Evolutionary conservation across 352 stramenopile species (phyloP).

Genomic region (Phytopythium delawarense): DNA sequence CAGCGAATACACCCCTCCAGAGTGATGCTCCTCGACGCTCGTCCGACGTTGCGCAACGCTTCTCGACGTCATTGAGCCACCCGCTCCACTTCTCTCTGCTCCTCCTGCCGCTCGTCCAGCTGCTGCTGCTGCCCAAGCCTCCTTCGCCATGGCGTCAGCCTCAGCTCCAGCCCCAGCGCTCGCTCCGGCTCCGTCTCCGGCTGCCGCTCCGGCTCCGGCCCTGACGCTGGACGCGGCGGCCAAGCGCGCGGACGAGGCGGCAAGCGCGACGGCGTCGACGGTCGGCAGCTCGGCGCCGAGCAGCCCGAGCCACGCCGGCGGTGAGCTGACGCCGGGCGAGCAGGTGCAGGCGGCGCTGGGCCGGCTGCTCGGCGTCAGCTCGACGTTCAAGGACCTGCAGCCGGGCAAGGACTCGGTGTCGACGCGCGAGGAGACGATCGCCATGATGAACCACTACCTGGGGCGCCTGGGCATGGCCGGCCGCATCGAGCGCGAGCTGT

Average conservation of each 20-base stretch:
- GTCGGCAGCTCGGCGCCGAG: slow-evolving; percentile 10
- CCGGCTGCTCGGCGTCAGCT: slow-evolving; percentile 56
- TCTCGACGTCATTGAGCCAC: not conserved
- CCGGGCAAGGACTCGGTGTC: slow-evolving; percentile 63
- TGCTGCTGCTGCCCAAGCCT: not conserved
- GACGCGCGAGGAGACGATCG: slow-evolving; percentile 70
- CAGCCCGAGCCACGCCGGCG: slow-evolving; percentile 14
- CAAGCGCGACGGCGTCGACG: slow-evolving; percentile 13
- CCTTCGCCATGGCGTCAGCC: not conserved
- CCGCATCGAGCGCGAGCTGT: slow-evolving; percentile 44
- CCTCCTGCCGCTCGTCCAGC: not conserved
- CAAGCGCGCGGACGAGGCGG: slow-evolving; percentile 12
- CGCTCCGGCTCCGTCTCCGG: too few species aligned
- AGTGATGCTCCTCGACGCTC: slow-evolving; percentile 1
- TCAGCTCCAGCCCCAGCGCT: too few species aligned
- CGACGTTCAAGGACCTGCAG: slow-evolving; percentile 63
- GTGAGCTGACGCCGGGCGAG: slow-evolving; percentile 10
- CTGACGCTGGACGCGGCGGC: not conserved
- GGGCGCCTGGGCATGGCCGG: slow-evolving; percentile 40
- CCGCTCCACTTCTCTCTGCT: not conserved
- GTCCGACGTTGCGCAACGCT: slow-evolving; percentile 2
- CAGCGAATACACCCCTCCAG: not conserved
- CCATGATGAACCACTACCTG: slow-evolving; percentile 83
- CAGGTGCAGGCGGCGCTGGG: slow-evolving; percentile 56
- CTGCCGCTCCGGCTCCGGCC: not conserved